Evolutionary conservation across 2,329 filamentous ascomycete species (phyloP), one percentile per base, ranked within the genome.

Genomic region (Sodiomyces alkalinus): DNA sequence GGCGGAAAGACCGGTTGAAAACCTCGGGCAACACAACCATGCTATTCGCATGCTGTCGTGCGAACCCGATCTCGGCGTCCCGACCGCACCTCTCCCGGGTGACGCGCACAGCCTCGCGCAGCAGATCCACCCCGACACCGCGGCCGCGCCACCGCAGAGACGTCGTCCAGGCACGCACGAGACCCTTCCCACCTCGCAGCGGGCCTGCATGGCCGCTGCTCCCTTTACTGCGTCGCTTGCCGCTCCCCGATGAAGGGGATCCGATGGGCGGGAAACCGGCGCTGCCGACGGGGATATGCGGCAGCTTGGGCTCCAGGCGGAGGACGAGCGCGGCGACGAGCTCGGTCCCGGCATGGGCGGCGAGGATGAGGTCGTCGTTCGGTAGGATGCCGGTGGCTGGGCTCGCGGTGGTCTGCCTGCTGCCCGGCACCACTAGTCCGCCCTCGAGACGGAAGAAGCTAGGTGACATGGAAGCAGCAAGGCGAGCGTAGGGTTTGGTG

Each of bases 131-230:
- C 3, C 83, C 85, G 15, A 92, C 60, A 0, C 83, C 82, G 36
- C 71, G 69, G 18, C 68, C 61, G 16, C 85, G 66, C 48, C 82
- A 83, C 39, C 63, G 61, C 28, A 74, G 53, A 45, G 64, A 64
- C 2, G 83, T 80, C 2, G 82, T 87, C 83, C 85, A 93, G 2
- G 80, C 83, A 17, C 80, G 69, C 32, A 93, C 75, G 26, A 83
- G 58, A 7, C 75, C 80, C 36, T 66, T 68, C 29, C 76, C 77
- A 19, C 74, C 70, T 38, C 57, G 58, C 39, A 59, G 30, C 22
- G 57, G 54, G 33, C 58, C 47, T 40, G 61, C 58, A 44, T 45
- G 56, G 40, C 38, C 36, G 27, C 42, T 49, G 40, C 46, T 54
- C 54, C 44, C 45, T 46, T 50, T 43, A 49, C 56, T 49, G 30